Percentiles rank a stretch among this genome's conserved stretches.
Conservation (phyloP, 2,329 filamentous ascomycete species). For the Claviceps lovelessii region DNA sequence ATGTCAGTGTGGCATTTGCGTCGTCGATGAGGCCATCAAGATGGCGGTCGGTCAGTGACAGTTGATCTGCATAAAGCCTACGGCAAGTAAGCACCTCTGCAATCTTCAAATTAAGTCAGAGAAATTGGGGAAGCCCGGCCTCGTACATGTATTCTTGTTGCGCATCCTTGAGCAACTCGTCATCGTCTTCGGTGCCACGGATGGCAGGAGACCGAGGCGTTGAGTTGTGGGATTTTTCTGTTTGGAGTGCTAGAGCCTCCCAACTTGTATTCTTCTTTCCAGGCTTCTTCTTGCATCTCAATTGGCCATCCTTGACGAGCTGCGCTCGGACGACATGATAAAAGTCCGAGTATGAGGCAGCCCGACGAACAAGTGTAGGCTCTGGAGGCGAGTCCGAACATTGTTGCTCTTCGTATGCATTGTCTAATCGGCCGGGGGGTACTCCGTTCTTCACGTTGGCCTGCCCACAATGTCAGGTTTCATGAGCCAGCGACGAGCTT, state of each 20-base stretch:
- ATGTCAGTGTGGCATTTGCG: constrained; percentile 58
- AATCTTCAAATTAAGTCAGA: background rate
- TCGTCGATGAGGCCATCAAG: constrained; percentile 65
- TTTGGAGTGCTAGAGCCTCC: constrained; percentile 31
- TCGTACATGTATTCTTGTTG: constrained; percentile 72
- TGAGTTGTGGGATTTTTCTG: constrained; percentile 12
- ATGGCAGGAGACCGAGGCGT: constrained; percentile 1
- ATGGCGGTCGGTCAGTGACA: constrained; percentile 67
- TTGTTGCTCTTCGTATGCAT: constrained; percentile 43
- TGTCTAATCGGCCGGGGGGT: constrained; percentile 41
- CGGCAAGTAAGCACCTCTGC: constrained; percentile 13
- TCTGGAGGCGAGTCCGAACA: constrained; percentile 47
- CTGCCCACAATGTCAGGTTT: constrained; percentile 24
- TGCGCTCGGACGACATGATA: constrained; percentile 48
- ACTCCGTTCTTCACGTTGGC: constrained; percentile 34
- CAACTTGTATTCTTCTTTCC: constrained; percentile 29
- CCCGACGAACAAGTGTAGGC: constrained; percentile 49
- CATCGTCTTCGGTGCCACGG: constrained; percentile 32
- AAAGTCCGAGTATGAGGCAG: constrained; percentile 65
- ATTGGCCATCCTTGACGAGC: constrained; percentile 33
- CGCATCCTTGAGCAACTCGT: constrained; percentile 62
- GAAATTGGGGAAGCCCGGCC: too few relatives aligned
- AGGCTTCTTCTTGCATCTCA: constrained; percentile 23
- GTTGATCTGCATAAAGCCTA: constrained; percentile 66
- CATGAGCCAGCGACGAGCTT: background rate